These are phyloP conservation scores for Rhododendron vialii DNA, from an alignment of 148 eudicot species.

Conservation along the genomic window DNA sequence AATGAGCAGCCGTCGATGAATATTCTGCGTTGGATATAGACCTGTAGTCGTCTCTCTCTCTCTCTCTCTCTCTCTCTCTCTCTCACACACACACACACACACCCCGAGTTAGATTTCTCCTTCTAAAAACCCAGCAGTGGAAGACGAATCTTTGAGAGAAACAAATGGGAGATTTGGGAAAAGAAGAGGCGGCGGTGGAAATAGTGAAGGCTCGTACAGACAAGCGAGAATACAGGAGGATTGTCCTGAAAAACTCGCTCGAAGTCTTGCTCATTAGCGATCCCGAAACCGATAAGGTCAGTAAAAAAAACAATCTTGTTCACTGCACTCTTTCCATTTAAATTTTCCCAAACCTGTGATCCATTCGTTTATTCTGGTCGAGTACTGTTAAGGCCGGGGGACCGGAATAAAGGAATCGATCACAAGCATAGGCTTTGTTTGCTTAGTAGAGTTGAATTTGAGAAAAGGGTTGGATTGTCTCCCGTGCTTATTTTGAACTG, in stretches of 20 bases:
- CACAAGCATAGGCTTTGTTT: background rate
- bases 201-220: constrained; percentile 61
- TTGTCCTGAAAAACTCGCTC: constrained; percentile 57
- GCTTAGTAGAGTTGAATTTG: background rate
- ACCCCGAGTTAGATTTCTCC: background rate
- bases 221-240: constrained; percentile 57
- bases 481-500: background rate
- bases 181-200: constrained; percentile 21
- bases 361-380: background rate
- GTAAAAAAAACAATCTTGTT: background rate
- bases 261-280: constrained; percentile 74
- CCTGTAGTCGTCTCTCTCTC: background rate
- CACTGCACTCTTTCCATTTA: background rate
- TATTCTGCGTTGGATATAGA: background rate
- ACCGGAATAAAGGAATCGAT: background rate
- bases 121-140: background rate
- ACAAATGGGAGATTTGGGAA: constrained; percentile 30
- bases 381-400: background rate
- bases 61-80: background rate
- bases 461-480: background rate
- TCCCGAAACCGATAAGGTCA: constrained; percentile 80
- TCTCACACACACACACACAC: background rate
- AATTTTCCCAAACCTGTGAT: background rate
- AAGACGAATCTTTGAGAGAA: background rate
- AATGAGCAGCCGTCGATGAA: background rate